A percentile compares a stretch with the other conserved stretches of the same genome.
Conservation (phyloP, 495 filamentous ascomycete genomes). For the Neurospora tetraspora region DNA sequence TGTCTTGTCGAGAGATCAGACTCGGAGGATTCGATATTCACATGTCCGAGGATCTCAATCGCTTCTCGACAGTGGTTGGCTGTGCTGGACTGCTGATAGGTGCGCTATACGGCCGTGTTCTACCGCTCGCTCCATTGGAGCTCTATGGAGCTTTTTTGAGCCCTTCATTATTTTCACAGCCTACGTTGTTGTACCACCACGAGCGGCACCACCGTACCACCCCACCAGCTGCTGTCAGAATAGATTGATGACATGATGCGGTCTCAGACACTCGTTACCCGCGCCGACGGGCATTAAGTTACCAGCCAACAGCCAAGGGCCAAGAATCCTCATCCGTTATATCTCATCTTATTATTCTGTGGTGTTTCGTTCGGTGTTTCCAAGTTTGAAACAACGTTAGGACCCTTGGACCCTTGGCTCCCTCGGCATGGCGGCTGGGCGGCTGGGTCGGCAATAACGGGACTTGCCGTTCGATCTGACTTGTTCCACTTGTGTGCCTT, state of each 20-base stretch:
- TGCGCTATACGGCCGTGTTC: too few relatives aligned
- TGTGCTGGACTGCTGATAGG: too few relatives aligned
- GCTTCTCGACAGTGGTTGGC: too few relatives aligned
- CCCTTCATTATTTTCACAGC: neutral
- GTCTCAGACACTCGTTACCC: neutral
- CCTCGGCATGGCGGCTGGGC: neutral
- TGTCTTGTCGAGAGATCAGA: neutral
- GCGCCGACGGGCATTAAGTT: neutral
- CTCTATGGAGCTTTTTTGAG: too few relatives aligned
- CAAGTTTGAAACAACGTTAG: neutral
- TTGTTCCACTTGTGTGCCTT: neutral
- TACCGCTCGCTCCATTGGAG: too few relatives aligned
- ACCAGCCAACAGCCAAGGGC: neutral
- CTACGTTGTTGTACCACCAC: neutral
- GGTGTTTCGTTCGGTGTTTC: neutral
- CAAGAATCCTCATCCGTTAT: neutral
- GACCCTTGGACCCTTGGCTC: neutral
- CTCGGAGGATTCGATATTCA: neutral
- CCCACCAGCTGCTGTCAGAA: neutral
- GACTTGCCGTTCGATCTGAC: neutral
- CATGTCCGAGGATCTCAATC: neutral
- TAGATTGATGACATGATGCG: neutral
- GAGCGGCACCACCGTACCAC: neutral
- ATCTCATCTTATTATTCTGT: neutral
- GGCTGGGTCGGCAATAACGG: neutral